Base-by-base conservation (phyloP, 306 rosid species). In the Mucuna pruriens region DNA sequence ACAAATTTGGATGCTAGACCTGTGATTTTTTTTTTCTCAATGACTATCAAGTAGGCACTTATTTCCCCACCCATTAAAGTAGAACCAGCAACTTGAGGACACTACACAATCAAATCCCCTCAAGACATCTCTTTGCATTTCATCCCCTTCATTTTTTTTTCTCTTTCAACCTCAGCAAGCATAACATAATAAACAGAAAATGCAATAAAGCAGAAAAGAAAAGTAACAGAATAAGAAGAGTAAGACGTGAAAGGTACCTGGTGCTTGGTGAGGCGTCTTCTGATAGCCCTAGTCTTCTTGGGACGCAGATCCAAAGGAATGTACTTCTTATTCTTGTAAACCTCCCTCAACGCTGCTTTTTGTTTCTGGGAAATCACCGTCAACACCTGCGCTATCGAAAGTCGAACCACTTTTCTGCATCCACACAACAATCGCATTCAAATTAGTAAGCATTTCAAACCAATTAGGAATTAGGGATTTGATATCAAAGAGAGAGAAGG, bases 351-450 rank as follows among this genome's bases (percentile, higher is more conserved):
- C 11, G 86, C 93, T 4, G 88, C 85, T 9, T 89, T 91, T 16
- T 89, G 96, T 86, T 86, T 89, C 86, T 89, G 96, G 0, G 91
- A 87, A 44, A 88, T 88, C 83, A 88, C 91, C 1, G 96, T 91
- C 87, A 89, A 39, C 3, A 91, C 95, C 84, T 84, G 93, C 33
- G 91, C 95, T 0, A 88, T 87, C 6, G 84, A 66, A 44, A 91
- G 87, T 86, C 92, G 71, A 36, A 91, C 96, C 36, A 89, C 90
- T 84, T 91, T 91, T n/a, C 93, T 91, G 88, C 74, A 91, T 36
- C 16, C 55, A 22, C 58, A 75, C 7, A 58, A 46, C 4, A 44
- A 63, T 62, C 4, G 10, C 22, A 74, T n/a, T 42, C 5, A 52
- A 54, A 74, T 26, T 29, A 0, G 9, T 8, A 25, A 23, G 4